Conservation (phyloP, 805 yeast species). For the Candida incommunis region DNA sequence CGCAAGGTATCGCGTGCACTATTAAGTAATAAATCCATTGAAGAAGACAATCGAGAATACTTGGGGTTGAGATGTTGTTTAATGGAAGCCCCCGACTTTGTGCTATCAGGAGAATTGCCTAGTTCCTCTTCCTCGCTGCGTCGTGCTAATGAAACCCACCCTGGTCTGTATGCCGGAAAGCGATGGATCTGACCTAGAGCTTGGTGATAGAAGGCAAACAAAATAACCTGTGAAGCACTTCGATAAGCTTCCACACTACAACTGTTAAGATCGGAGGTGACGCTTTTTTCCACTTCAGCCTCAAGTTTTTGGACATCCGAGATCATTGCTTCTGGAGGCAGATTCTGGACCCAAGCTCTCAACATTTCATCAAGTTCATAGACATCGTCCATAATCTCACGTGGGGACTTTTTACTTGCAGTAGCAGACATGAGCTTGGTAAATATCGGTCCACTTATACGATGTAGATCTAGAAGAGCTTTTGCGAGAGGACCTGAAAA, state of each 20-base stretch:
- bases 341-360: not conserved
- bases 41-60: not conserved
- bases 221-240: not conserved
- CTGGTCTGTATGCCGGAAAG: not conserved
- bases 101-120: not conserved
- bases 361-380: not conserved
- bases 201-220: not conserved
- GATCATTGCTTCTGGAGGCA: not conserved
- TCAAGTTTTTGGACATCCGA: not conserved
- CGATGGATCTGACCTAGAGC: not conserved
- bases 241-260: not conserved
- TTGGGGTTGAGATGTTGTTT: not conserved
- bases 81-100: not conserved
- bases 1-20: not conserved
- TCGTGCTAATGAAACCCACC: not conserved
- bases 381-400: not conserved
- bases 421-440: not conserved
- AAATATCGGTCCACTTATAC: not conserved
- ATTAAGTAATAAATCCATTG: not conserved
- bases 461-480: conserved; percentile 7
- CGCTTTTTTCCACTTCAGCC: not conserved
- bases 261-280: not conserved
- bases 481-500: conserved; percentile 8
- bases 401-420: not conserved
- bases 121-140: not conserved